Evolutionary conservation across 2,329 filamentous ascomycete genomes (phyloP).

Genomic region (Juglanconis sp.): DNA sequence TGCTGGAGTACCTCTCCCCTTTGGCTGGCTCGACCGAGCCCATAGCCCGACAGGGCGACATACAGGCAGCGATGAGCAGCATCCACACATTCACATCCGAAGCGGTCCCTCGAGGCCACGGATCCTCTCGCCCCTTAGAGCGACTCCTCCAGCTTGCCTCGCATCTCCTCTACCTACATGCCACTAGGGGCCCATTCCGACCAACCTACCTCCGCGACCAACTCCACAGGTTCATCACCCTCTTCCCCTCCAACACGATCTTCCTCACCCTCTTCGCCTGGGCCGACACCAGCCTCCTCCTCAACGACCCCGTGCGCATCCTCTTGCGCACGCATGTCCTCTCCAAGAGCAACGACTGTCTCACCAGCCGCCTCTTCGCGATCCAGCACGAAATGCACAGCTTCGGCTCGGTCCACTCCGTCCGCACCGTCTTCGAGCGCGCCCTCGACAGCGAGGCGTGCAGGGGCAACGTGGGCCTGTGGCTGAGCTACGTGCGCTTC

Average conservation of each 20-base stretch:
- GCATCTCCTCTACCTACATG: slow-evolving; percentile 64
- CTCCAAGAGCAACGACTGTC: slow-evolving; percentile 34
- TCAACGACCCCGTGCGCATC: slow-evolving; percentile 74
- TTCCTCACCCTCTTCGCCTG: slow-evolving; percentile 72
- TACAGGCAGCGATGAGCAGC: slow-evolving; percentile 45
- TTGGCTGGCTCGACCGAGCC: slow-evolving; percentile 39
- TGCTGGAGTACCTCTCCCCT: slow-evolving; percentile 65
- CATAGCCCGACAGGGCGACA: slow-evolving; percentile 49
- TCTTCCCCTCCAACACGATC: slow-evolving; percentile 73
- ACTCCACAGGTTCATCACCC: slow-evolving; percentile 55
- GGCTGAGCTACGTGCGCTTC: slow-evolving; percentile 50
- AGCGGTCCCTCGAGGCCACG: slow-evolving; percentile 35
- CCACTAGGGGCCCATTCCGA: slow-evolving; percentile 58
- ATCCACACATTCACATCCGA: slow-evolving; percentile 41
- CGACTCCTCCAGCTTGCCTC: slow-evolving; percentile 66
- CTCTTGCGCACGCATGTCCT: slow-evolving; percentile 55
- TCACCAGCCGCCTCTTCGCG: slow-evolving; percentile 46
- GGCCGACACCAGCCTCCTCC: slow-evolving; percentile 67
- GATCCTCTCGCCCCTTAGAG: slow-evolving; percentile 48
- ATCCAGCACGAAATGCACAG: slow-evolving; percentile 47
- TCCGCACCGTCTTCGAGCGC: slow-evolving; percentile 50
- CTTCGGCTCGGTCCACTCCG: slow-evolving; percentile 46
- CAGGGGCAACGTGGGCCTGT: slow-evolving; percentile 41
- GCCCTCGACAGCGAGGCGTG: slow-evolving; percentile 41
- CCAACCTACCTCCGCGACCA: slow-evolving; percentile 62